A percentile compares a stretch with the other conserved stretches of the same genome.
These are phyloP conservation scores for Clarireedia hainanense DNA, from an alignment of 2,329 filamentous ascomycete species.

Conservation along the genomic window DNA sequence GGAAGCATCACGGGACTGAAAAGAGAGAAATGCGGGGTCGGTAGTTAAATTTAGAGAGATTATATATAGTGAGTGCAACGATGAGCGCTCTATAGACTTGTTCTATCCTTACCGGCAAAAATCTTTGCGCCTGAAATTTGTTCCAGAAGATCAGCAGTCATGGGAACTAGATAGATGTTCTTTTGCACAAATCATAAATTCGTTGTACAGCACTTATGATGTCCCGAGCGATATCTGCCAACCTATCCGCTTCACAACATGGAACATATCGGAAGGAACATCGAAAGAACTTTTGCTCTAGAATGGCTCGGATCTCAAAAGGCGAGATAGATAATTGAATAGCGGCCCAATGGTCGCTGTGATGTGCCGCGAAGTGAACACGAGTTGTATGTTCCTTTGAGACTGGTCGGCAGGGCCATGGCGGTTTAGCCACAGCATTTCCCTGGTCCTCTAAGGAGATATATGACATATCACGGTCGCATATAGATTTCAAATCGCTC, in stretches of 20 bases:
- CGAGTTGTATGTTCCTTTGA: neutral
- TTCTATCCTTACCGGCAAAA: too few species aligned
- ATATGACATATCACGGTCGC: neutral
- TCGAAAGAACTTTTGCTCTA: neutral
- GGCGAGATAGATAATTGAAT: neutral
- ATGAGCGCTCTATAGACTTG: too few species aligned
- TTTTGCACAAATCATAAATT: neutral
- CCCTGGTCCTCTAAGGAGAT: neutral
- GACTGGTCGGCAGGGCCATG: neutral
- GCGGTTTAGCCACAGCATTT: neutral
- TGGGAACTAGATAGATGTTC: too few species aligned
- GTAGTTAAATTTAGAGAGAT: neutral
- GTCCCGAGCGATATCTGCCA: neutral
- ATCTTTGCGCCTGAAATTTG: too few species aligned
- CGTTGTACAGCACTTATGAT: neutral
- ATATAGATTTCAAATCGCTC: neutral
- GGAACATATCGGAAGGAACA: neutral
- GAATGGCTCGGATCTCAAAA: neutral
- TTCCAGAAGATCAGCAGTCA: too few species aligned
- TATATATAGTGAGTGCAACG: too few species aligned
- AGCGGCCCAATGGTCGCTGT: neutral
- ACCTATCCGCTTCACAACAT: neutral
- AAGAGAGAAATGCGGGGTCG: slow-evolving; percentile 5
- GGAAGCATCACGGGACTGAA: slow-evolving; percentile 4
- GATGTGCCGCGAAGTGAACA: neutral